Conservation (phyloP, 805 yeast genomes). For the Lipomyces anomalus region DNA sequence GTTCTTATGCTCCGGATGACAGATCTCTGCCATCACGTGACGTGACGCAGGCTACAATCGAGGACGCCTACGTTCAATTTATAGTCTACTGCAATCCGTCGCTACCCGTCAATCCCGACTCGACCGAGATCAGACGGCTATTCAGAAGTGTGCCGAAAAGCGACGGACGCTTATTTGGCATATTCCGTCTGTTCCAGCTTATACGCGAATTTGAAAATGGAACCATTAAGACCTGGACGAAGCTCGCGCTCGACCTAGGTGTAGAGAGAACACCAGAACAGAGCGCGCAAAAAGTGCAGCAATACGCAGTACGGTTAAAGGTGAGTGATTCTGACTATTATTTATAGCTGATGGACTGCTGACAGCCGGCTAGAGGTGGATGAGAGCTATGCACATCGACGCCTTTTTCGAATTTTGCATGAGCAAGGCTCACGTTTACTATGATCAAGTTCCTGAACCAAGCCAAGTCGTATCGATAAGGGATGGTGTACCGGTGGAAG, state of each 20-base stretch:
- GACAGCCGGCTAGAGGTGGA: constrained; percentile 20
- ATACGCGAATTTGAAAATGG: constrained; percentile 18
- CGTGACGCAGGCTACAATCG: constrained; percentile 1
- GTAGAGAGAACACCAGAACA: constrained; percentile 23
- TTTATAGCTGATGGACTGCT: background rate
- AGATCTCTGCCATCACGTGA: constrained; percentile 6
- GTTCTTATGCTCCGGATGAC: constrained; percentile 9
- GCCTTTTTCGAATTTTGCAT: constrained; percentile 23
- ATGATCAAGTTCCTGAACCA: constrained; percentile 17
- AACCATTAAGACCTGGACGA: constrained; percentile 22
- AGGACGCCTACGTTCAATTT: constrained; percentile 15
- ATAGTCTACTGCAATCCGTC: constrained; percentile 21
- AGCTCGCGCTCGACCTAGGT: constrained; percentile 20
- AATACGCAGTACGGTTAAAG: constrained; percentile 22
- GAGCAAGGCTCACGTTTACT: constrained; percentile 17
- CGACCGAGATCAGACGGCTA: constrained; percentile 16
- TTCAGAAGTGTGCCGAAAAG: constrained; percentile 22
- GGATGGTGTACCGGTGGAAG: constrained; percentile 21
- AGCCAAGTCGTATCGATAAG: constrained; percentile 3
- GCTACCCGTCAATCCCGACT: constrained; percentile 4
- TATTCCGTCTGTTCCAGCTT: constrained; percentile 10
- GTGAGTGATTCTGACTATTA: no score
- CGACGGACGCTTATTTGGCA: constrained; percentile 18
- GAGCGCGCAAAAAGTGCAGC: constrained; percentile 21
- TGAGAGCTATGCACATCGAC: constrained; percentile 24